A percentile compares a stretch with the other conserved stretches of the same genome.
These are phyloP conservation scores for Hypoxylon crocopeplum DNA, from an alignment of 495 filamentous ascomycete genomes.

Conservation along the genomic window DNA sequence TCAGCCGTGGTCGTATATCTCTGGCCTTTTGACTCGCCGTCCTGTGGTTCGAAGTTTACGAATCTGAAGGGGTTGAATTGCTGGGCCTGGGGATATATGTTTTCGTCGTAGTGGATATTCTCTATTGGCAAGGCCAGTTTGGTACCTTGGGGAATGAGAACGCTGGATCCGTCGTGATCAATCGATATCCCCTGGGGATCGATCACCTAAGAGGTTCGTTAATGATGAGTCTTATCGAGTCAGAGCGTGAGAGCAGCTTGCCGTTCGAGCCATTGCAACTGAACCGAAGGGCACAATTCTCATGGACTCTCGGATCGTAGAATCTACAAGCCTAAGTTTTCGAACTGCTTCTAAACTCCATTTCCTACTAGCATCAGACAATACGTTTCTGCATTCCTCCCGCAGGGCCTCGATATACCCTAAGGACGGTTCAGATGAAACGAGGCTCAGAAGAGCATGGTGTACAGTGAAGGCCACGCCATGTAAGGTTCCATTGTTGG, in stretches of 20 bases:
- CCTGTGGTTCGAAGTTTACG: background rate
- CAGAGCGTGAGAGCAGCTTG: conserved; percentile 1
- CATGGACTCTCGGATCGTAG: conserved; percentile 27
- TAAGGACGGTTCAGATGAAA: conserved; percentile 4
- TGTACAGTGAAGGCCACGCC: background rate
- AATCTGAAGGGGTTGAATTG: conserved; percentile 29
- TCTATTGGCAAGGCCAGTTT: conserved; percentile 16
- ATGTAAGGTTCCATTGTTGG: conserved; percentile 6
- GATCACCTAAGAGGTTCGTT: background rate
- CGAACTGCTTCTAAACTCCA: conserved; percentile 15
- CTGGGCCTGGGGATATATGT: conserved; percentile 13
- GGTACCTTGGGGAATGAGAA: conserved; percentile 14
- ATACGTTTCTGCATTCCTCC: conserved; percentile 1
- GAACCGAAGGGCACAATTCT: conserved; percentile 10
- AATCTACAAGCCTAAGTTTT: conserved; percentile 15
- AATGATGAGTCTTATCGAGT: no score
- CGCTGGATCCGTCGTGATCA: conserved; percentile 11
- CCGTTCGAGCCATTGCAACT: conserved; percentile 14
- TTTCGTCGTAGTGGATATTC: conserved; percentile 18
- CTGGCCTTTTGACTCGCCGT: conserved; percentile 22
- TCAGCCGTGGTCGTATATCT: conserved; percentile 37
- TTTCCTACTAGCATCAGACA: conserved; percentile 2
- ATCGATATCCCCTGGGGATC: background rate
- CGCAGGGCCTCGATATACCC: conserved; percentile 9
- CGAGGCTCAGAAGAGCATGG: conserved; percentile 9